Conservation (phyloP, 106 monocot species). For the Hemerocallis citrina region DNA sequence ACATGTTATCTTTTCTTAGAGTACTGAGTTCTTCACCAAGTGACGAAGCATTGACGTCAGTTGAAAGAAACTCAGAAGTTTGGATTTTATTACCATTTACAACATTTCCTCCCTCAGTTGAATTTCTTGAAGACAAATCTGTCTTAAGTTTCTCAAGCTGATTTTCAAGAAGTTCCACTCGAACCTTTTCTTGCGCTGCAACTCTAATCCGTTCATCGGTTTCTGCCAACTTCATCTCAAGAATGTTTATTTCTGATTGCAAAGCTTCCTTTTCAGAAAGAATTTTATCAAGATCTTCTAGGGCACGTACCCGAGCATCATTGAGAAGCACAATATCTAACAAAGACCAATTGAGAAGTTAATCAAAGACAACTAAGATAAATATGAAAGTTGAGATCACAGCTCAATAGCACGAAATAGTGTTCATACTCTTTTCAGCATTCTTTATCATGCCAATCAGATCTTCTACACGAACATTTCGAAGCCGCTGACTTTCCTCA, state of each 20-base stretch:
- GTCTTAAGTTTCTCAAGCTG: slow-evolving; percentile 30
- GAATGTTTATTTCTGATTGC: slow-evolving; percentile 47
- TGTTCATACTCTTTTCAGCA: slow-evolving; percentile 59
- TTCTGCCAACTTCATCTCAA: slow-evolving; percentile 64
- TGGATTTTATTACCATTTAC: background rate
- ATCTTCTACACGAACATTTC: slow-evolving; percentile 38
- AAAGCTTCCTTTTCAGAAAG: slow-evolving; percentile 66
- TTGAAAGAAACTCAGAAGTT: slow-evolving; percentile 19
- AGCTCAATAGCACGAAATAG: background rate
- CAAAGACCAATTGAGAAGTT: slow-evolving; percentile 1
- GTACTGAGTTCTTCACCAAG: slow-evolving; percentile 34
- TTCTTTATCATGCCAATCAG: slow-evolving; percentile 62
- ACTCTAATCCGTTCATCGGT: slow-evolving; percentile 36
- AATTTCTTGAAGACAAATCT: slow-evolving; percentile 26
- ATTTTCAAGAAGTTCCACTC: slow-evolving; percentile 35
- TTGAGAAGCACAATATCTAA: slow-evolving; percentile 85
- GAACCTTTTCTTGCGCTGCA: slow-evolving; percentile 40
- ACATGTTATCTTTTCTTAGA: slow-evolving; percentile 45
- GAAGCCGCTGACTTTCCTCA: slow-evolving; percentile 18
- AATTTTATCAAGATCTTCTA: slow-evolving; percentile 67
- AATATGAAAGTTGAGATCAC: background rate
- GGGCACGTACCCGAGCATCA: slow-evolving; percentile 60
- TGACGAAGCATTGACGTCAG: slow-evolving; percentile 12
- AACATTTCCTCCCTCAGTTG: slow-evolving; percentile 11
- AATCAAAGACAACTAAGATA: slow-evolving; percentile 3